Evolutionary conservation across 176 grass and related monocot genomes (phyloP), one percentile per base, ranked within the genome.

Genomic region (Elaeis guineensis): DNA sequence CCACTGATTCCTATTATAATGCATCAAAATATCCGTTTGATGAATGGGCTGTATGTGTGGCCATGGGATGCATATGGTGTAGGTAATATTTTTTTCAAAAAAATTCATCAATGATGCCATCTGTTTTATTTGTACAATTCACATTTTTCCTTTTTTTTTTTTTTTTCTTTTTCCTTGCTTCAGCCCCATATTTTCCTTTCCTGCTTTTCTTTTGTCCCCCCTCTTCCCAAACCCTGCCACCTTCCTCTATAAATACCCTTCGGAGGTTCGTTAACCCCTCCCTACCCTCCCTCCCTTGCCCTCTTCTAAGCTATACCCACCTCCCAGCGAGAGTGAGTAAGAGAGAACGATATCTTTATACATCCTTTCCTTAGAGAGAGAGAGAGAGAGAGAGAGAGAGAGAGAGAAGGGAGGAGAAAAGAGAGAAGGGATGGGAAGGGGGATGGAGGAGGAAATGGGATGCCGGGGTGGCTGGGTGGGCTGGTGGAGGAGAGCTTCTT

Each of bases 401-500:
- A 24, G 3, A 24, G 49, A 3, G 25, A 17, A 0, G 16, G 49
- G 7, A 19, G 17, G 17, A 5, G 48, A 14, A 0, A 8, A 12
- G 63, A 25, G 28, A 26, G 54, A 55, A 54, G 19, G 16, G 66
- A 56, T 25, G 55, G 24, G 19, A 9, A 21, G 54, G 3, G 7
- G 55, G 9, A 0, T 16, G 1, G 17, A 21, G n/a, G 28, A 64
- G 71, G 57, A 78, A 59, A 61, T 69, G 69, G 75, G 85, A 52
- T 72, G 75, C 83, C 83, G 0, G 87, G 82, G 0, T 90, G 91
- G 91, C 60, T 90, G 15, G 83, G 87, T 1, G 53, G 62, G 0
- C 66, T 96, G 59, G 78, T 96, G 67, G 86, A 86, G 72, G 91
- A 82, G 83, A 86, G 67, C 69, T 96, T 96, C 83, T 96, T 96